Percentiles rank a stretch among this genome's conserved stretches.
phyloP scores from a whole-genome alignment of 768 basidiomycete genomes.

The Boletus subparvulus region DNA sequence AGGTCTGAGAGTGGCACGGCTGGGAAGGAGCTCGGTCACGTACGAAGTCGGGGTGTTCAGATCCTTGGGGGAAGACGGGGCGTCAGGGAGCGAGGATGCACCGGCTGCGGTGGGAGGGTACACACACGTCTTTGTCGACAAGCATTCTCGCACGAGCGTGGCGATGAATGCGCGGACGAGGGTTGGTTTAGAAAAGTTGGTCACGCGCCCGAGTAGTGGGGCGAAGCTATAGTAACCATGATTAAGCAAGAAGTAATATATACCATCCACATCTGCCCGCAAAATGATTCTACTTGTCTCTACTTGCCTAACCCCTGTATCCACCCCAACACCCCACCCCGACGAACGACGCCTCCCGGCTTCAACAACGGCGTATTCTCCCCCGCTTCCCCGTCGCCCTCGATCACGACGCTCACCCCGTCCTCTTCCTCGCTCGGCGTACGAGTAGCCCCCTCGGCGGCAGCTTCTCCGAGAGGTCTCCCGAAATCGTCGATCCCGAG shows the following conservation, averaged over 20 bases:
- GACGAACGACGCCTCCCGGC: conserved; percentile 16
- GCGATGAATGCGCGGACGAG: conserved; percentile 44
- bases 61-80: conserved; percentile 3
- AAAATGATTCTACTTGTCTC: background rate
- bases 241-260: background rate
- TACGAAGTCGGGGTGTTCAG: conserved; percentile 81
- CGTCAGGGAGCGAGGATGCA: conserved; percentile 12
- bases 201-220: background rate
- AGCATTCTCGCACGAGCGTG: conserved; percentile 53
- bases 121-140: conserved; percentile 83
- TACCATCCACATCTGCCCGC: background rate
- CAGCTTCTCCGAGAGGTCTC: conserved; percentile 41
- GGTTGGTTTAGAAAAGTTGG: conserved; percentile 41
- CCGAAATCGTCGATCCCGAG: conserved; percentile 92
- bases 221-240: conserved; percentile 19
- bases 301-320: conserved; percentile 21
- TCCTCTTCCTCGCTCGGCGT: conserved; percentile 10
- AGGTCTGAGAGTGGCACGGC: conserved; percentile 62
- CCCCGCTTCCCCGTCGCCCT: conserved; percentile 11
- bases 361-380: conserved; percentile 29
- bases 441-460: background rate
- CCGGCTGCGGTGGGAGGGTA: conserved; percentile 55
- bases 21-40: conserved; percentile 73
- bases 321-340: conserved; percentile 26
- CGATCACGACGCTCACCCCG: conserved; percentile 20